Evolutionary conservation across 345 rosid species (phyloP), one percentile per base, ranked within the genome.

Genomic region (Carallia pectinifolia): DNA sequence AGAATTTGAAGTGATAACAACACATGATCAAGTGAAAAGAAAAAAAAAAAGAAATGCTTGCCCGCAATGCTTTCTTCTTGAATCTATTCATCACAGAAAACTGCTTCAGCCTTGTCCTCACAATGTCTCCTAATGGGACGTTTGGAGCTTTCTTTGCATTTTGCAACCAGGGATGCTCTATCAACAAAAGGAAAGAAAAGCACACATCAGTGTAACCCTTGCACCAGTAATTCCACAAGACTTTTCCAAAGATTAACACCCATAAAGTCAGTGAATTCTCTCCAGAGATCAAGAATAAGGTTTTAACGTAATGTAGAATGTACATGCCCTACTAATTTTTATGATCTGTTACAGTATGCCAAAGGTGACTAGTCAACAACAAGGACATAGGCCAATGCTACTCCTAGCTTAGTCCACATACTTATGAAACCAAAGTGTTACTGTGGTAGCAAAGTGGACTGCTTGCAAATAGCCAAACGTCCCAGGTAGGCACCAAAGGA

Each of bases 11-110:
- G 54, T 18, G 47, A 58, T 18, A 44, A 58, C 58, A 30, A 44
- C 54, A 71, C 47, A 67, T 58, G 3, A 44, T 10, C 5, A 44
- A 6, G 59, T 53, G 50, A 52, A 47, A 61, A 23, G 23, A 23
- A 23, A 44, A 6, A 62, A 48, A 54, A 67, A n/a, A 23, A 55
- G 4, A 63, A 53, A 78, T 55, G 48, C 87, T 82, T 87, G 91
- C 97, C 69, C 96, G 79, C 71, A 91, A 83, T 64, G 97, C 99
- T 70, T 73, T 95, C 93, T 91, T 95, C 78, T 95, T 95, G 72
- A 95, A 90, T 76, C 95, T 91, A 74, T 91, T 95, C 99, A 95
- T 95, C 78, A 91, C 71, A 29, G 97, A 91, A 74, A 95, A 95
- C 79, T 95, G 99, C 81, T 81, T 95, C 63, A 95, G 89, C 75